These are phyloP conservation scores for Penicillium sp. DNA, from an alignment of 2,329 filamentous ascomycete genomes.

Conservation along the genomic window DNA sequence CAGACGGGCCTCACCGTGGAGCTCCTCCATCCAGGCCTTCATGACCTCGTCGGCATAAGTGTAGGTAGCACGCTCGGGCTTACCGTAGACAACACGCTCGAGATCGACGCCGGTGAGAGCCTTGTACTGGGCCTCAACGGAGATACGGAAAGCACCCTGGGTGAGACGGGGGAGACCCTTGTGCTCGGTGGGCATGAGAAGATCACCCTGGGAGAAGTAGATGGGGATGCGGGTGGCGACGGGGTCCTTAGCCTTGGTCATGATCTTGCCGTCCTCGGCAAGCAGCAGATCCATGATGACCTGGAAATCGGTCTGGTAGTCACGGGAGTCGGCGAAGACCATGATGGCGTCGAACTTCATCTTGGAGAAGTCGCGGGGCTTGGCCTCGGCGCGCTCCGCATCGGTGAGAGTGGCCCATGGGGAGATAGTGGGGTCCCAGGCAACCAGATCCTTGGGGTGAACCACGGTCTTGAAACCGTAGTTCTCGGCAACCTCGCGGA, in stretches of 20 bases:
- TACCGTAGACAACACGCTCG: constrained; percentile 72
- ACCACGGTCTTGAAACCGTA: constrained; percentile 72
- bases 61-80: constrained; percentile 72
- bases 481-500: constrained; percentile 67
- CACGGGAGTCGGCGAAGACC: constrained; percentile 69
- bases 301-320: constrained; percentile 72
- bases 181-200: constrained; percentile 63
- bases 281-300: constrained; percentile 71
- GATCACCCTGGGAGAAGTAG: constrained; percentile 66
- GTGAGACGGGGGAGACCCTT: constrained; percentile 63
- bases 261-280: constrained; percentile 62
- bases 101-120: constrained; percentile 65
- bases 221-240: constrained; percentile 65
- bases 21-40: constrained; percentile 68
- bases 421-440: constrained; percentile 65
- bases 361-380: constrained; percentile 68
- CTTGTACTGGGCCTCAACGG: constrained; percentile 63
- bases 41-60: constrained; percentile 74
- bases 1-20: constrained; percentile 67
- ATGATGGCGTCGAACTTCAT: constrained; percentile 70
- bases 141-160: constrained; percentile 71
- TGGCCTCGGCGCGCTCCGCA: constrained; percentile 63
- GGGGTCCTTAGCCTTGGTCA: constrained; percentile 63
- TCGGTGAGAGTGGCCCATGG: constrained; percentile 66
- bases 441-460: constrained; percentile 69